These are phyloP conservation scores for Thinopyrum obtusiflorum DNA, from an alignment of 202 grass and related monocot species.

Conservation along the genomic window DNA sequence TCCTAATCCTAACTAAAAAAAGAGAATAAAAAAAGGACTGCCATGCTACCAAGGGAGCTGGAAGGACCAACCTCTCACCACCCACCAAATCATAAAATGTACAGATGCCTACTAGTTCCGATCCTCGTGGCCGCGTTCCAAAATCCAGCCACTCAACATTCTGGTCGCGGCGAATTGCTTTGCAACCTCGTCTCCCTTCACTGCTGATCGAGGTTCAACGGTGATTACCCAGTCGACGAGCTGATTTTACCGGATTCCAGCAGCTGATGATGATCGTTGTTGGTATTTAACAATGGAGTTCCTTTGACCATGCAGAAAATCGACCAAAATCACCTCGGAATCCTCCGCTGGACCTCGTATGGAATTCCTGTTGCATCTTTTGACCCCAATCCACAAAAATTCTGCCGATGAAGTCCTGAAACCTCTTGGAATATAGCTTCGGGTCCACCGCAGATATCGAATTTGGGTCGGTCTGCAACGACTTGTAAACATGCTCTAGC, in stretches of 20 bases:
- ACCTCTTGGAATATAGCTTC: constrained; percentile 82
- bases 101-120: constrained; percentile 24
- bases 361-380: constrained; percentile 13
- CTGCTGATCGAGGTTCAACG: neutral
- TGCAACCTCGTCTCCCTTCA: neutral
- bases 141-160: constrained; percentile 66
- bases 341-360: neutral
- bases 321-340: neutral
- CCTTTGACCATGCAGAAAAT: constrained; percentile 11
- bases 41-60: neutral
- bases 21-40: neutral
- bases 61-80: constrained; percentile 46
- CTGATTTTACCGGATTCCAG: constrained; percentile 18
- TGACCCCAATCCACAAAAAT: constrained; percentile 50
- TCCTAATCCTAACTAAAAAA: constrained; percentile 26
- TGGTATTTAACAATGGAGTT: neutral
- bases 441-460: constrained; percentile 79
- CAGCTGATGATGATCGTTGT: neutral
- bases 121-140: constrained; percentile 56
- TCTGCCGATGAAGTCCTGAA: constrained; percentile 80
- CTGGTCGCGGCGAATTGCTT: constrained; percentile 7
- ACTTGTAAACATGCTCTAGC: constrained; percentile 76
- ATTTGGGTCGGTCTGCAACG: constrained; percentile 67
- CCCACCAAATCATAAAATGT: constrained; percentile 40
- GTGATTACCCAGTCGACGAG: neutral